phyloP scores from a whole-genome alignment of 768 basidiomycete species.

The Auriscalpium microsporum region DNA sequence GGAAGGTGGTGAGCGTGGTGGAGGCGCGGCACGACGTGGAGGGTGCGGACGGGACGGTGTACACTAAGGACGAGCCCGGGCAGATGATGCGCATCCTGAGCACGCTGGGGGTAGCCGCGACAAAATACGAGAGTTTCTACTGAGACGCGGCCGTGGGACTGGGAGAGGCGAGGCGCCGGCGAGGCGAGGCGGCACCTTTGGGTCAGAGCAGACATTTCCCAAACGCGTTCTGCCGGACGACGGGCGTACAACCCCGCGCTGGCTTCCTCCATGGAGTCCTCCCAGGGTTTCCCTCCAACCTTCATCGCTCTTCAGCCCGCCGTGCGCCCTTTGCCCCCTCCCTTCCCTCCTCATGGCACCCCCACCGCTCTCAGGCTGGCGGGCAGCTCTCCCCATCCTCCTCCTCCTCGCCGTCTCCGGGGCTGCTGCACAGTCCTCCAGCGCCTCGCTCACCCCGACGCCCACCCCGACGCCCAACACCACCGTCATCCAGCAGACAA shows the following conservation, averaged over 20 bases:
- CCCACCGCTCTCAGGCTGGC: conserved; percentile 14
- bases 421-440: neutral
- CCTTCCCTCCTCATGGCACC: conserved; percentile 19
- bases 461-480: conserved; percentile 19
- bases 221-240: too few relatives aligned
- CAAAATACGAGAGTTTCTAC: conserved; percentile 45
- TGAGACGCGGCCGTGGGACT: conserved; percentile 17
- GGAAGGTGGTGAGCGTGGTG: conserved; percentile 60
- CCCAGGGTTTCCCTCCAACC: too few relatives aligned
- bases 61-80: neutral
- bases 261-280: too few relatives aligned
- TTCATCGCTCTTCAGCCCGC: conserved; percentile 6
- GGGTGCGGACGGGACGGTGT: conserved; percentile 34
- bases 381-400: conserved; percentile 11
- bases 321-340: conserved; percentile 12
- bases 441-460: conserved; percentile 1
- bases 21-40: conserved; percentile 30
- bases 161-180: too few relatives aligned
- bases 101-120: conserved; percentile 29
- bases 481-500: conserved; percentile 41
- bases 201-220: too few relatives aligned
- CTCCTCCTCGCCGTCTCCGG: conserved; percentile 17
- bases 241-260: too few relatives aligned
- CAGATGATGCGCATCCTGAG: neutral
- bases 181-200: too few relatives aligned